phyloP scores from a whole-genome alignment of 108 stramenopile species.

The Cylindrotheca fusiformis region DNA sequence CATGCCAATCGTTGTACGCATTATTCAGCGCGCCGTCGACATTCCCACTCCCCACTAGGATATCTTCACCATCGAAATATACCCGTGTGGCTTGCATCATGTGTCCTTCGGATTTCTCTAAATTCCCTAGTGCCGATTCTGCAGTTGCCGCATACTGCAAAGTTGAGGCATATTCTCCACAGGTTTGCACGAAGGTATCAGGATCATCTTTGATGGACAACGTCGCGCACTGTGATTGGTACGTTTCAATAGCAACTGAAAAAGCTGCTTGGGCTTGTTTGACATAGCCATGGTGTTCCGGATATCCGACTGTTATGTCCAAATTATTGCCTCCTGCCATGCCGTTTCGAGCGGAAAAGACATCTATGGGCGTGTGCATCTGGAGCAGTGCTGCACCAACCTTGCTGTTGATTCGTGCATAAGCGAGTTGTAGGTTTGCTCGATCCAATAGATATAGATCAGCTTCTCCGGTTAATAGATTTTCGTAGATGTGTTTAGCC shows the following conservation, averaged over 20 bases:
- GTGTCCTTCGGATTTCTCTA: not conserved
- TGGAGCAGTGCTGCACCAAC: slow-evolving; percentile 12
- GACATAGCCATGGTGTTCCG: not conserved
- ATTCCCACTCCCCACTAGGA: not conserved
- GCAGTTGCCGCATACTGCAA: slow-evolving; percentile 9
- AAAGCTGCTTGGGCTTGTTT: slow-evolving; percentile 3
- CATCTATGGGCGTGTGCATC: slow-evolving; percentile 6
- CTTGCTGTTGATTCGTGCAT: slow-evolving; percentile 10
- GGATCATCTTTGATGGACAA: not conserved
- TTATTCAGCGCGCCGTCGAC: not conserved
- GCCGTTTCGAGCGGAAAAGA: slow-evolving; percentile 2
- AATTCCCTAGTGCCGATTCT: not conserved
- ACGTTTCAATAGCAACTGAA: not conserved
- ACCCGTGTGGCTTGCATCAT: not conserved
- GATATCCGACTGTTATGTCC: not conserved
- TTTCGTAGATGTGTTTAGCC: not conserved
- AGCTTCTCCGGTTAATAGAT: not conserved
- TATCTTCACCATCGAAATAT: not conserved
- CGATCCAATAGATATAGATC: not conserved
- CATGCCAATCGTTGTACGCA: not conserved
- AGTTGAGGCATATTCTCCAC: not conserved
- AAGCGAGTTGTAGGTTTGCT: not conserved
- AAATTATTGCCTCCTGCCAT: not conserved
- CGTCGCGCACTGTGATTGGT: not conserved
- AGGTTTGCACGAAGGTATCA: not conserved